These are phyloP conservation scores for Monosporascus sp. DNA, from an alignment of 2,329 filamentous ascomycete species.

Conservation along the genomic window DNA sequence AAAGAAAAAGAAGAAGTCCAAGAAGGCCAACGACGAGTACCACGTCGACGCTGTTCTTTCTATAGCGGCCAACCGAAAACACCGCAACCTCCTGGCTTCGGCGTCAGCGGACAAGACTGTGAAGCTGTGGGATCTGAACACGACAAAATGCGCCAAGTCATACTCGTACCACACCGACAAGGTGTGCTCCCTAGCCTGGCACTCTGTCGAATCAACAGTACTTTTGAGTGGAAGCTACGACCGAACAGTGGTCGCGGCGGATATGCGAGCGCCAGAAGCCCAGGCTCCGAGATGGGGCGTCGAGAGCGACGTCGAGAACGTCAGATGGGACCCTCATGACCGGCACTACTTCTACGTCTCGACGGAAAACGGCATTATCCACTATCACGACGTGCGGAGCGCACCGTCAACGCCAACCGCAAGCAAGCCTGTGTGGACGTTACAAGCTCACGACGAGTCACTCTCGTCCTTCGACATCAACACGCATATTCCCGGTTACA, in stretches of 20 bases:
- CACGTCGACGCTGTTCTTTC: conserved; percentile 93
- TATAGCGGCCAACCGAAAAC: conserved; percentile 85
- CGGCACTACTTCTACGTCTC: conserved; percentile 92
- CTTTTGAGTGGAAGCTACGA: conserved; percentile 93
- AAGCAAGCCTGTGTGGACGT: conserved; percentile 85
- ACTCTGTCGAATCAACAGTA: conserved; percentile 78
- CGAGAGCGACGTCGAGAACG: conserved; percentile 89
- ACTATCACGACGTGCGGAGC: conserved; percentile 83
- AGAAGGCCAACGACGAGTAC: conserved; percentile 84
- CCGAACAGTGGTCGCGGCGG: conserved; percentile 85
- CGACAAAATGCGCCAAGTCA: conserved; percentile 86
- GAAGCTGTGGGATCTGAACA: conserved; percentile 96
- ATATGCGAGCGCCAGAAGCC: conserved; percentile 89
- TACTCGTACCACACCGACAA: conserved; percentile 97
- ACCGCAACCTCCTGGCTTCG: conserved; percentile 90
- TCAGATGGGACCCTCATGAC: conserved; percentile 91
- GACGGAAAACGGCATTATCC: conserved; percentile 85
- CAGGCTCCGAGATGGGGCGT: conserved; percentile 84
- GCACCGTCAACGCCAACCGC: conserved; percentile 66
- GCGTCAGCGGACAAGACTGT: conserved; percentile 95
- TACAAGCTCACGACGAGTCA: conserved; percentile 92
- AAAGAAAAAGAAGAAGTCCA: conserved; percentile 87
- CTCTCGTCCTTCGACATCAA: conserved; percentile 93
- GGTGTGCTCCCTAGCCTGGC: conserved; percentile 94
- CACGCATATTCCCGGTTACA: conserved; percentile 79